Evolutionary conservation across 2,329 filamentous ascomycete species (phyloP).

Genomic region (Coniosporium tulheliwenetii): DNA sequence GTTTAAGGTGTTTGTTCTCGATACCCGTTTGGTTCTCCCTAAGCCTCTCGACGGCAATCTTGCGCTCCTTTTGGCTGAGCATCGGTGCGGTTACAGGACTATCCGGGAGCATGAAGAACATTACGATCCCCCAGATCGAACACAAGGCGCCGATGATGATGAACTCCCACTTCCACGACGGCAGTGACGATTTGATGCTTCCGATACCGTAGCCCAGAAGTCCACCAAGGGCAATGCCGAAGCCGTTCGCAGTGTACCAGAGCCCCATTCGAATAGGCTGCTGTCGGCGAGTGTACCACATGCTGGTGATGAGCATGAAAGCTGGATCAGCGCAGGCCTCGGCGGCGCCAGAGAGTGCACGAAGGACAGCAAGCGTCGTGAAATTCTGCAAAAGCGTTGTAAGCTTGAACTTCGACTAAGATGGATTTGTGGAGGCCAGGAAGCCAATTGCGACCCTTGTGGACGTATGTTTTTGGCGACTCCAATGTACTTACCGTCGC

Average conservation of each 20-base stretch:
- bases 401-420: conserved; percentile 23
- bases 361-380: conserved; percentile 36
- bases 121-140: conserved; percentile 41
- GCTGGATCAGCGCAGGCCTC: conserved; percentile 43
- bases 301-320: conserved; percentile 48
- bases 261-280: conserved; percentile 45
- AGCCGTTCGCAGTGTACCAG: conserved; percentile 44
- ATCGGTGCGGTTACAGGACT: conserved; percentile 38
- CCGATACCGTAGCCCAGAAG: conserved; percentile 44
- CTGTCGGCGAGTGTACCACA: conserved; percentile 50
- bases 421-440: no score
- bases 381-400: conserved; percentile 23
- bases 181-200: conserved; percentile 38
- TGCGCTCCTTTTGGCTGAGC: conserved; percentile 33
- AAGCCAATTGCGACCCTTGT: no score
- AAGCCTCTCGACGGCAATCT: conserved; percentile 39
- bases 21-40: conserved; percentile 43
- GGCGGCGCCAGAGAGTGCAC: conserved; percentile 39
- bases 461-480: background rate
- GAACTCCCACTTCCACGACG: conserved; percentile 53
- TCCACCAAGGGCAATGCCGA: conserved; percentile 43
- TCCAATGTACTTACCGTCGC: conserved; percentile 6
- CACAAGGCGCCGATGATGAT: conserved; percentile 44
- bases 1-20: conserved; percentile 40
- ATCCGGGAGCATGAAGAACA: conserved; percentile 42